Percentiles rank a stretch among this genome's conserved stretches.
phyloP scores from a whole-genome alignment of 176 grass and related monocot species.

The Ensete ventricosum region DNA sequence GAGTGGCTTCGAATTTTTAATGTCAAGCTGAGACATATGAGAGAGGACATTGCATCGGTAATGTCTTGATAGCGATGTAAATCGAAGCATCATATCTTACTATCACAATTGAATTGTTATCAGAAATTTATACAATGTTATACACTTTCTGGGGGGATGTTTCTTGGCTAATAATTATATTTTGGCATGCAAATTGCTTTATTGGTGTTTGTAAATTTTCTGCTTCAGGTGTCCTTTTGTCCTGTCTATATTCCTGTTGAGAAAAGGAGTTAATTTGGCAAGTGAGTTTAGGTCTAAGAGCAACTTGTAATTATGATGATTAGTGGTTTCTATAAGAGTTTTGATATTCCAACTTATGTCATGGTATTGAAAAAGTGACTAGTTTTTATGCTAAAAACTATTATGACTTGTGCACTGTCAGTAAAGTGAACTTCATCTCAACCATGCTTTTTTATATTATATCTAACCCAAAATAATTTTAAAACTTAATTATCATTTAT shows the following conservation, averaged over 20 bases:
- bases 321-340: too few relatives aligned
- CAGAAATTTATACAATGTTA: not conserved
- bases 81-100: not conserved
- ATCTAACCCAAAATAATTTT: too few relatives aligned
- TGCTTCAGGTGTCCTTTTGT: not conserved
- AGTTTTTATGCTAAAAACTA: too few relatives aligned
- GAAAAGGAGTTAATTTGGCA: too few relatives aligned
- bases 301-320: too few relatives aligned
- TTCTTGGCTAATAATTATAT: not conserved
- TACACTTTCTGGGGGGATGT: not conserved
- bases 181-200: not conserved
- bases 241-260: not conserved
- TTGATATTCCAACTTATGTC: too few relatives aligned
- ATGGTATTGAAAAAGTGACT: too few relatives aligned
- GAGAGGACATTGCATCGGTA: slow-evolving; percentile 99
- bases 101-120: not conserved
- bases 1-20: slow-evolving; percentile 94
- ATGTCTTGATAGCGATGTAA: slow-evolving; percentile 9
- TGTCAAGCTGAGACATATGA: slow-evolving; percentile 94
- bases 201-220: not conserved
- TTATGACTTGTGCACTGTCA: too few relatives aligned
- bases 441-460: too few relatives aligned
- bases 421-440: too few relatives aligned
- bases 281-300: too few relatives aligned
- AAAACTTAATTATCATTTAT: too few relatives aligned